These are phyloP conservation scores for Auricularia cornea DNA, from an alignment of 768 basidiomycete species.

Conservation along the genomic window DNA sequence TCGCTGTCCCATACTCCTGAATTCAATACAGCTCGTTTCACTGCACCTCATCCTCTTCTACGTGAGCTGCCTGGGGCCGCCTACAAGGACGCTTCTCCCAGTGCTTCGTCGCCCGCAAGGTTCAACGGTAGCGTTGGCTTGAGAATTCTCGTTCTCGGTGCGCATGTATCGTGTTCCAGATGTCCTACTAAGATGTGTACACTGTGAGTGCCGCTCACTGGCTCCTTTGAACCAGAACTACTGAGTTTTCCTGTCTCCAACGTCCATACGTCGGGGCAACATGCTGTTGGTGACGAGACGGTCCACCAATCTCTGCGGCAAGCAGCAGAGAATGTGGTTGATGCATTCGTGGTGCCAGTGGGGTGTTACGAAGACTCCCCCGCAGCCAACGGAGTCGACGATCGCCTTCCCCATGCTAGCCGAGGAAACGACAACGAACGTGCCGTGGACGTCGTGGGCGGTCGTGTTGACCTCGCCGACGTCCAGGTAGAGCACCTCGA, in stretches of 20 bases:
- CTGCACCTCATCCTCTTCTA: no score
- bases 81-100: no score
- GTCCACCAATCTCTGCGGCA: neutral
- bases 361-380: neutral
- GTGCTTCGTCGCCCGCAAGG: no score
- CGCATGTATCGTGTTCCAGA: no score
- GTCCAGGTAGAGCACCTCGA: neutral
- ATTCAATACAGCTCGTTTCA: no score
- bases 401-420: neutral
- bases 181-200: no score
- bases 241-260: neutral
- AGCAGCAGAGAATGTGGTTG: neutral
- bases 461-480: neutral
- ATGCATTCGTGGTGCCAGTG: neutral
- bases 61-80: no score
- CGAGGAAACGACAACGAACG: neutral
- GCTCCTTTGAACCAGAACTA: no score
- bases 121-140: no score
- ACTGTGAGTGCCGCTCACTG: no score
- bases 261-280: neutral
- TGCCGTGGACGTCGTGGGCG: neutral
- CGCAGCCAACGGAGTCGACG: neutral
- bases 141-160: no score
- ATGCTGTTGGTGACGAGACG: neutral
- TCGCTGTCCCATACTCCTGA: no score